phyloP scores from a whole-genome alignment of 2,329 filamentous ascomycete genomes.

The Grosmannia huntii region DNA sequence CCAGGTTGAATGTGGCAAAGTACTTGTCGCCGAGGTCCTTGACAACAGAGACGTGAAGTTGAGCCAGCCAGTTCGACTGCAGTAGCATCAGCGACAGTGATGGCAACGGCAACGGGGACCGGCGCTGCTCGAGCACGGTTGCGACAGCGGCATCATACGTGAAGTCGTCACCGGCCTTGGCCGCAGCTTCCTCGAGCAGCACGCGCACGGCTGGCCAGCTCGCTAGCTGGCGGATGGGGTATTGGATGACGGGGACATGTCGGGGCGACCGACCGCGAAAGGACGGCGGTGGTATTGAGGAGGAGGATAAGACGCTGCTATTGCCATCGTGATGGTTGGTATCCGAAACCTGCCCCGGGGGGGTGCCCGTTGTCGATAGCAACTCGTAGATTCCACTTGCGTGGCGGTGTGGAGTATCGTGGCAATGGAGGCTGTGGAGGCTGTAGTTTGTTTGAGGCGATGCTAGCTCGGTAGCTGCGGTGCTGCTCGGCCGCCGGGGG shows the following conservation, averaged over 20 bases:
- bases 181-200: constrained; percentile 2
- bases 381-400: constrained; percentile 18
- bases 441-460: background rate
- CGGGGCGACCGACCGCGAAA: background rate
- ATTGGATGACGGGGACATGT: constrained; percentile 12
- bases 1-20: constrained; percentile 40
- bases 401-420: constrained; percentile 20
- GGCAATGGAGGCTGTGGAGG: background rate
- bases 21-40: constrained; percentile 39
- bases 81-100: constrained; percentile 17
- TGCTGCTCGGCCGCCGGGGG: constrained; percentile 1
- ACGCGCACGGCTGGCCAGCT: constrained; percentile 11
- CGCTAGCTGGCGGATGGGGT: constrained; percentile 11
- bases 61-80: constrained; percentile 29
- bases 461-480: background rate
- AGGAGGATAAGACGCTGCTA: background rate
- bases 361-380: constrained; percentile 1
- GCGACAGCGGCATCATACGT: constrained; percentile 14
- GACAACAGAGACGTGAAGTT: constrained; percentile 31
- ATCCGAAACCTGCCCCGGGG: background rate
- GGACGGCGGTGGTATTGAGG: background rate
- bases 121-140: constrained; percentile 32
- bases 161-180: background rate
- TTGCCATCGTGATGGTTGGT: background rate
- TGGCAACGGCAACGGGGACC: constrained; percentile 26